Evolutionary conservation across 768 basidiomycete species (phyloP), one percentile per base, ranked within the genome.

Genomic region (Tylopilus plumbeoviolaceoides): DNA sequence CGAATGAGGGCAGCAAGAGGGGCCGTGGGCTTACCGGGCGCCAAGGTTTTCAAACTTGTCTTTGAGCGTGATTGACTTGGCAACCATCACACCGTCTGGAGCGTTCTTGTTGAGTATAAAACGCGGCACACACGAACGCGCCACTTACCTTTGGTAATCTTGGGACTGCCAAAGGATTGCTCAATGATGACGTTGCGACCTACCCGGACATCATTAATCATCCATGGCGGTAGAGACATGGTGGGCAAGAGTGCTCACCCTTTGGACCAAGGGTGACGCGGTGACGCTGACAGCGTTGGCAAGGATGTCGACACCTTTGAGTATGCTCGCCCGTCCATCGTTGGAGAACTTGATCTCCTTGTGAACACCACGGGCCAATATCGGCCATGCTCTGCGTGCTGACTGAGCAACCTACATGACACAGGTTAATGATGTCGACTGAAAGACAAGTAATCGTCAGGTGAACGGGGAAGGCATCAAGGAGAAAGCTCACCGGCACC

Each of bases 41-140:
- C 95, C 95, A 52, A 98, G 89, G 79, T 98, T 98, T 79, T 98
- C 92, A 67, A 98, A 97, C 73, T 95, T 97, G 83, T 98, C 93
- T 75, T 98, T 85, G 63, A 98, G 81, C 6, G 84, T 77, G 61
- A 99, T 92, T 35, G 92, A 77, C 78, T 97, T 99, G 84, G 95
- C 95, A 36, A 98, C 95, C 25, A 94, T 95, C 18, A 98, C 95
- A 84, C 95, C 95, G 70, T 98, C 93, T 91, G 23, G 18, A 51
- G 4, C n/a, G 48, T 25, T 48, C 12, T 18, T 1, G 40, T 28
- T 60, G 49, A 55, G 48, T 58, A 44, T 47, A 27, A 35, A 20
- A 20, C 23, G 48, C 25, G 36, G 44, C 18, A 5, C 4, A 7
- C 11, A 5, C 8, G 3, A 44, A 36, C 4, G 5, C 7, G 5